phyloP scores from a whole-genome alignment of 2,329 filamentous ascomycete species.

The Trichoderma gracile region DNA sequence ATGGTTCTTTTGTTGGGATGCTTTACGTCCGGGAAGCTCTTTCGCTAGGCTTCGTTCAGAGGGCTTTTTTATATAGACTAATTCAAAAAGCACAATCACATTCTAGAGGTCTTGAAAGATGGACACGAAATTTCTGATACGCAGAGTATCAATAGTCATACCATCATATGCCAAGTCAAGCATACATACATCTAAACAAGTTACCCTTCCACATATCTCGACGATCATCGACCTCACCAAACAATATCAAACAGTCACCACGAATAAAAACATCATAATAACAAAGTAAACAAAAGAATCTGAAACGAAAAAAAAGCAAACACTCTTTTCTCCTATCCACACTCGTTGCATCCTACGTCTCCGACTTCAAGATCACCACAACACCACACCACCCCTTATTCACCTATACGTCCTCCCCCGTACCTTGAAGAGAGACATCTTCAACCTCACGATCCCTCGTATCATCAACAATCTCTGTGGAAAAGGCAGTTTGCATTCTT shows the following conservation, averaged over 20 bases:
- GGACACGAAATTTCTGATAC: too few relatives aligned
- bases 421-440: background rate
- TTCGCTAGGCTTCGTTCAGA: background rate
- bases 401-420: background rate
- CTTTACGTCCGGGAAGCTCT: too few relatives aligned
- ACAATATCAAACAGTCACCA: too few relatives aligned
- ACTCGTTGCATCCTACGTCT: background rate
- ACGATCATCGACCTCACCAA: too few relatives aligned
- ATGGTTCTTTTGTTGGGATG: background rate
- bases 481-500: slow-evolving; percentile 5
- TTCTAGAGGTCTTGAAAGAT: too few relatives aligned
- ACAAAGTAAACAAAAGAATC: background rate
- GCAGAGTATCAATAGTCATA: too few relatives aligned
- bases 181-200: too few relatives aligned
- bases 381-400: background rate
- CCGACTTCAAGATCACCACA: background rate
- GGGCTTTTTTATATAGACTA: background rate
- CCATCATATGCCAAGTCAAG: too few relatives aligned
- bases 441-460: background rate
- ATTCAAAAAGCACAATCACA: too few relatives aligned
- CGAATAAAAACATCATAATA: background rate
- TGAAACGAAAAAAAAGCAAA: background rate
- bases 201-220: too few relatives aligned
- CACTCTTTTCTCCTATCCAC: slow-evolving; percentile 19
- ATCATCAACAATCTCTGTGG: background rate